Evolutionary conservation across 768 basidiomycete genomes (phyloP), one percentile per base, ranked within the genome.

Genomic region (Glaciozyma martinii): DNA sequence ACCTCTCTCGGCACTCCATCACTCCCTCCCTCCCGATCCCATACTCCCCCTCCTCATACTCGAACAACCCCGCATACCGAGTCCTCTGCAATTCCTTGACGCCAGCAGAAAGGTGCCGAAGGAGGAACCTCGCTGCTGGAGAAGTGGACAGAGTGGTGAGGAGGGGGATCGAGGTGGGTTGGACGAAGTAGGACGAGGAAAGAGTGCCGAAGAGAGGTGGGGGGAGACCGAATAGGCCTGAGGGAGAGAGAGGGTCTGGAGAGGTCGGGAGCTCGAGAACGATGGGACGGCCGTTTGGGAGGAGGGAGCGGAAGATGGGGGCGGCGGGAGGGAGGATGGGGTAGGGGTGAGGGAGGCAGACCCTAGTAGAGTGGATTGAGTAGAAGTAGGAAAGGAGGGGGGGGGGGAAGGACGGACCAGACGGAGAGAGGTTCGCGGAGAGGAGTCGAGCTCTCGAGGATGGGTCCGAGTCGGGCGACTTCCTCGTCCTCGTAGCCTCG

Each of bases 401-500:
- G 12, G 32, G 25, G 27, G 19, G 42, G 15, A n/a, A 43, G 25
- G 42, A 12, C 9, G 44, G 5, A 70, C 68, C 68, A 70, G 27
- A 49, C 52, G 3, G 46, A 27, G 9, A 66, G 53, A 3, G 68
- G 68, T 43, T 70, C 65, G 21, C 33, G 13, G 15, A 70, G 44
- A 1, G 56, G n/a, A 8, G 47, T 32, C 9, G 52, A 9, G 15
- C 42, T 9, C 33, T 70, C 68, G 25, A 70, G 54, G 9, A 70
- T 15, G 18, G 62, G 56, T 0, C 68, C 68, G 16, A 70, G 55
- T 9, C 40, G 27, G 44, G 66, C 65, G 1, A 57, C 46, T 21
- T 70, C 68, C 25, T 66, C 65, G n/a, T 62, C 56, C 25, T 59
- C 46, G 57, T 64, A 50, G 1, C 68, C 68, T 50, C 68, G 42